phyloP scores from a whole-genome alignment of 495 filamentous ascomycete species.

The Podospora fimiseda region DNA sequence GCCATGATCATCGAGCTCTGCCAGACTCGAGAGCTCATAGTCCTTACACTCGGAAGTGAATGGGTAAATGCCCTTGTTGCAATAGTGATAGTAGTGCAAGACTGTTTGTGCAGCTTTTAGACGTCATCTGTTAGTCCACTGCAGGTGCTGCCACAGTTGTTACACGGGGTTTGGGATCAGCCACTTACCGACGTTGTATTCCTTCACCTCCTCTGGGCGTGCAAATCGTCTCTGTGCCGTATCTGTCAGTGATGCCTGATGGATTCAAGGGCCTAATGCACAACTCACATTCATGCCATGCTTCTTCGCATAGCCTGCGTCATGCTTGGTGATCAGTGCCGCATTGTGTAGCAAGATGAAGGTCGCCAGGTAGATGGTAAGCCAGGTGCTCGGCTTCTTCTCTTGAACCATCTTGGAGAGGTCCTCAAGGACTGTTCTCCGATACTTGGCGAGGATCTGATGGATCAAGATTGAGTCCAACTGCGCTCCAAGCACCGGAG shows the following conservation, averaged over 20 bases:
- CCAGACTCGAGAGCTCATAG: constrained; percentile 38
- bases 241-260: not conserved
- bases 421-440: constrained; percentile 48
- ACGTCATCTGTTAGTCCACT: constrained; percentile 2
- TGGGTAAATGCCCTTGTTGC: constrained; percentile 48
- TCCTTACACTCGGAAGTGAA: constrained; percentile 46
- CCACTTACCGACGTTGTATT: constrained; percentile 47
- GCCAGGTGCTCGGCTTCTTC: constrained; percentile 50
- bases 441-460: constrained; percentile 48
- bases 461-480: constrained; percentile 53
- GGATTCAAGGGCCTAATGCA: not conserved
- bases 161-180: too few relatives aligned
- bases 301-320: constrained; percentile 49
- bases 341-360: constrained; percentile 56
- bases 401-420: constrained; percentile 51
- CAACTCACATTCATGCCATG: constrained; percentile 43
- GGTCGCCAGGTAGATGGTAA: constrained; percentile 51
- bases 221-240: constrained; percentile 40
- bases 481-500: constrained; percentile 55
- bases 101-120: constrained; percentile 50
- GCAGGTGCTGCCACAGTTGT: too few relatives aligned
- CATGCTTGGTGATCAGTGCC: constrained; percentile 50
- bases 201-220: constrained; percentile 43
- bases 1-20: constrained; percentile 36
- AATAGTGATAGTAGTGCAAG: constrained; percentile 54